Evolutionary conservation across 2,329 filamentous ascomycete genomes (phyloP), one percentile per base, ranked within the genome.

Genomic region (Microsporum ferrugineum): DNA sequence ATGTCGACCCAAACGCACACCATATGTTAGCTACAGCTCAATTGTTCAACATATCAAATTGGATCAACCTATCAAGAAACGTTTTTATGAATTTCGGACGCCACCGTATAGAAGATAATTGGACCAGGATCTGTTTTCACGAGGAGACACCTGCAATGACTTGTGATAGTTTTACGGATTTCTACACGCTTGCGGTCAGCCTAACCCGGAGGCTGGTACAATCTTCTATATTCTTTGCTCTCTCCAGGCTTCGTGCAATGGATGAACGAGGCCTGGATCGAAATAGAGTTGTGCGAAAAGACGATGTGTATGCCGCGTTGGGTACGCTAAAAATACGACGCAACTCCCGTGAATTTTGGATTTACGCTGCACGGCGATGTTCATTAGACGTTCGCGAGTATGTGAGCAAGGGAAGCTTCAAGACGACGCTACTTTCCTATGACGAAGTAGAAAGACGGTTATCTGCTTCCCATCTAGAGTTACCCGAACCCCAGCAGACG

Each of bases 61-160:
- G 87, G 83, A 72, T 91, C 2, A 72, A 74, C 3, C 76, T 94
- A 2, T 86, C 88, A 0, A 78, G 82, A 53, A 77, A 78, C 1
- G 67, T 91, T 1, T 94, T 92, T 70, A 92, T 95, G 89, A 92
- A 91, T 63, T 67, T 75, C 27, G 77, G 76, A 63, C 79, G 80
- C 10, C 71, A 77, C 1, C 76, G 81, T 47, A 74, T 78, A 10
- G 82, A 84, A 60, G 80, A 83, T 60, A 91, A 89, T 69, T 95
- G 88, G 89, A 77, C 76, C 38, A 78, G 77, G 43, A 67, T 88
- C 5, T 79, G 80, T 23, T 79, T 81, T 33, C 71, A 71, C 59
- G 68, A 68, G 2, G 79, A 82, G 61, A 77, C 77, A 2, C 91
- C 91, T 0, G 84, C 87, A 0, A 82, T 96, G 27, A 85, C 87